Percentiles rank a stretch among this genome's conserved stretches.
phyloP scores from a whole-genome alignment of 257 asterid genomes.

The Solanum chilense region DNA sequence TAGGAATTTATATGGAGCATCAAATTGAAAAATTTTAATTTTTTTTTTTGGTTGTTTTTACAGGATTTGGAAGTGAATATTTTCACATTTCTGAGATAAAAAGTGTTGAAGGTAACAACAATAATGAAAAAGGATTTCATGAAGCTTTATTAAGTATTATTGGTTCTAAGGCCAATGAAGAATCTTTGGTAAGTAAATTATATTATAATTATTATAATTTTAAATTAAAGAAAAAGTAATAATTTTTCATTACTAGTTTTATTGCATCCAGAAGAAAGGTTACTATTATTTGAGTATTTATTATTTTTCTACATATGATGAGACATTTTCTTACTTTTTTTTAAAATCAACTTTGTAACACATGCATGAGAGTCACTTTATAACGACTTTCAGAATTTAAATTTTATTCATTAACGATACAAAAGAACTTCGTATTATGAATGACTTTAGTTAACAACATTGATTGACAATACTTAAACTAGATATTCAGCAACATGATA shows the following conservation, averaged over 20 bases:
- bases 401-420: too few species aligned
- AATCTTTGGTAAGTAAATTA: slow-evolving; percentile 40
- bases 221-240: too few species aligned
- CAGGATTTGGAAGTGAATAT: slow-evolving; percentile 40
- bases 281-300: too few species aligned
- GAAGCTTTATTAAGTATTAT: slow-evolving; percentile 35
- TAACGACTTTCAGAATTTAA: not conserved
- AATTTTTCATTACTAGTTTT: too few species aligned
- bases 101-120: not conserved
- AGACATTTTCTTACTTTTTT: too few species aligned
- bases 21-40: not conserved
- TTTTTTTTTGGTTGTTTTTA: not conserved
- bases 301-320: too few species aligned
- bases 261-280: too few species aligned
- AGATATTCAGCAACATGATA: not conserved
- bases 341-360: too few species aligned
- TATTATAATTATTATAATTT: too few species aligned
- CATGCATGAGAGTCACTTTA: too few species aligned
- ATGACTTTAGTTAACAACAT: too few species aligned
- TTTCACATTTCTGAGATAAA: not conserved
- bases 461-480: not conserved
- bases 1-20: not conserved
- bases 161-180: slow-evolving; percentile 48
- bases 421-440: too few species aligned
- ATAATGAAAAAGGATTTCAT: slow-evolving; percentile 16